These are phyloP conservation scores for Aspergillaceae sp. DNA, from an alignment of 2,329 filamentous ascomycete species.

Conservation along the genomic window DNA sequence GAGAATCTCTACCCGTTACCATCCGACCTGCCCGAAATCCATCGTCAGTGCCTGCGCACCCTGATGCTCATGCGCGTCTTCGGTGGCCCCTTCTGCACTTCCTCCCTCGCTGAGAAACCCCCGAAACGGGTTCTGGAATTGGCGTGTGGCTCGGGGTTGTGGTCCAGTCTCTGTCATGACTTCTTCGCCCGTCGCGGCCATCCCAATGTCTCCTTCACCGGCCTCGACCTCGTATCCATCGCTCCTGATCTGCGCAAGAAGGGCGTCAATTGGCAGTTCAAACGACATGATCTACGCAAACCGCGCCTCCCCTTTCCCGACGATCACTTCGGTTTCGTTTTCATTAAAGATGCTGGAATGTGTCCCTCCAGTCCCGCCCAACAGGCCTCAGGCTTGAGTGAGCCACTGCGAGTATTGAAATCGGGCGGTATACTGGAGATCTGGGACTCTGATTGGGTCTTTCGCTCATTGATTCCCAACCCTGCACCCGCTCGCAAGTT, in stretches of 20 bases:
- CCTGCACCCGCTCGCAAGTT: constrained; percentile 52
- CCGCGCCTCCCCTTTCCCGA: constrained; percentile 69
- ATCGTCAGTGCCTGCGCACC: constrained; percentile 77
- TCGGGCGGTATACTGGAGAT: constrained; percentile 74
- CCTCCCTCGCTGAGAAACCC: constrained; percentile 55
- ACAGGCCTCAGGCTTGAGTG: constrained; percentile 53
- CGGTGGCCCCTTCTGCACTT: constrained; percentile 68
- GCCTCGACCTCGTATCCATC: constrained; percentile 70
- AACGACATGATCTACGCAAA: constrained; percentile 75
- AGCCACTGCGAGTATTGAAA: constrained; percentile 66
- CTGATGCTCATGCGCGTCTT: constrained; percentile 74
- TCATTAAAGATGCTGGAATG: constrained; percentile 75
- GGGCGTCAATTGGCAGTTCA: constrained; percentile 79
- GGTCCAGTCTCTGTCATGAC: constrained; percentile 80
- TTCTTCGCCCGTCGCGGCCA: constrained; percentile 64
- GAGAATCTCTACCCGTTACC: constrained; percentile 73
- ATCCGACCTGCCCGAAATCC: constrained; percentile 76
- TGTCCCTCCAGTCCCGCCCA: constrained; percentile 51
- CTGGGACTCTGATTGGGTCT: constrained; percentile 80
- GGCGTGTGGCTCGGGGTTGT: constrained; percentile 79
- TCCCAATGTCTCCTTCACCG: constrained; percentile 65
- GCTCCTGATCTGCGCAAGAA: constrained; percentile 57
- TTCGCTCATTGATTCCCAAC: constrained; percentile 75
- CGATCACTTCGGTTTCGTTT: constrained; percentile 76
- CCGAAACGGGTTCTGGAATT: constrained; percentile 75